A percentile compares a stretch with the other conserved stretches of the same genome.
These are phyloP conservation scores for Venturia carpophila DNA, from an alignment of 2,329 filamentous ascomycete genomes.

Conservation along the genomic window DNA sequence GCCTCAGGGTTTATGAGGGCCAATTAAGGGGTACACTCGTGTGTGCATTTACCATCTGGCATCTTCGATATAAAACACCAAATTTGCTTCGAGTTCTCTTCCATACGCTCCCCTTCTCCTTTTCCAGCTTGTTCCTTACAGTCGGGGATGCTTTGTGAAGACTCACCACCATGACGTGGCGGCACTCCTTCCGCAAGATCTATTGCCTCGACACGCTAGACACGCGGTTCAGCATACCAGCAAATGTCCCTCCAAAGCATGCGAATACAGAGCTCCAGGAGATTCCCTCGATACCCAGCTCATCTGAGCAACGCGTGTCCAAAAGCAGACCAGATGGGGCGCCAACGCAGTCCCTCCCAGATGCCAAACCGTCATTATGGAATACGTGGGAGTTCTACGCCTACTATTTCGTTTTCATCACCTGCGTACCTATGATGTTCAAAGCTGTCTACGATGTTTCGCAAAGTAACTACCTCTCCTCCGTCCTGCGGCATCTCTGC, in stretches of 20 bases:
- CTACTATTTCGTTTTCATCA: slow-evolving; percentile 63
- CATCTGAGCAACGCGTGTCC: slow-evolving; percentile 21
- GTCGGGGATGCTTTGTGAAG: slow-evolving; percentile 8
- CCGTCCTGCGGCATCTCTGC: background rate
- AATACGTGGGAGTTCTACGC: slow-evolving; percentile 75
- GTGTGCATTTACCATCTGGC: background rate
- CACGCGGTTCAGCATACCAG: slow-evolving; percentile 63
- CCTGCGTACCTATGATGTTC: slow-evolving; percentile 77
- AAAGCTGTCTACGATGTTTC: slow-evolving; percentile 84
- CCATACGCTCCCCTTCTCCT: background rate
- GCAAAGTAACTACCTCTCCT: slow-evolving; percentile 46
- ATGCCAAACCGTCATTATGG: slow-evolving; percentile 65
- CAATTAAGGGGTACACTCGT: slow-evolving; percentile 2
- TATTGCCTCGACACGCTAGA: slow-evolving; percentile 63
- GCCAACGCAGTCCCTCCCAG: slow-evolving; percentile 26
- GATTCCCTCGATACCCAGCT: slow-evolving; percentile 28
- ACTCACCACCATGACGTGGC: slow-evolving; percentile 34
- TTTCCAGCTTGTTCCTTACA: background rate
- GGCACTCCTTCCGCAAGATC: slow-evolving; percentile 44
- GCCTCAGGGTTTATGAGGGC: background rate
- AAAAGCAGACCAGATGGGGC: slow-evolving; percentile 22
- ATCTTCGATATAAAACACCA: slow-evolving; percentile 8
- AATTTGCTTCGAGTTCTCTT: background rate
- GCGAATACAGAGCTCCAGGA: slow-evolving; percentile 29
- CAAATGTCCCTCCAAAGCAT: slow-evolving; percentile 52